A percentile compares a stretch with the other conserved stretches of the same genome.
Conservation (phyloP, 2,329 filamentous ascomycete genomes). For the Sporothrix schenckii region DNA sequence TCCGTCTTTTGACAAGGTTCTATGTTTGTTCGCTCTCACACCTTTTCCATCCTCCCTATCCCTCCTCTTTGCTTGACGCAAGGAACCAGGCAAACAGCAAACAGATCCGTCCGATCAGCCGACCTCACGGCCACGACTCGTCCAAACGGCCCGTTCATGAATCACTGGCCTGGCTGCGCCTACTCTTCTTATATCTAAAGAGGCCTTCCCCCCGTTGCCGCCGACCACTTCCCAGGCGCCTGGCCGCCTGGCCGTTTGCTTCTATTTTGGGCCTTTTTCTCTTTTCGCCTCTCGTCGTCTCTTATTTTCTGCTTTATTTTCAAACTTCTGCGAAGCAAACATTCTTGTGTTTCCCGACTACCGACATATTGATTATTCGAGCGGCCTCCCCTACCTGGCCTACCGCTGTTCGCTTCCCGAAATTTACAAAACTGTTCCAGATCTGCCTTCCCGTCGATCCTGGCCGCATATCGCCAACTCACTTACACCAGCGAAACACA, state of each 20-base stretch:
- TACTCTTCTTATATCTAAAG: constrained; percentile 29
- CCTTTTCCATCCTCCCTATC: neutral
- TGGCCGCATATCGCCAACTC: constrained; percentile 21
- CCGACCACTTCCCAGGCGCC: constrained; percentile 7
- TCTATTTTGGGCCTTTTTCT: constrained; percentile 28
- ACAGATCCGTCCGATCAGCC: constrained; percentile 5
- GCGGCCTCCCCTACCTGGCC: constrained; percentile 10
- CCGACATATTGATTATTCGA: constrained; percentile 24
- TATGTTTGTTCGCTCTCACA: neutral
- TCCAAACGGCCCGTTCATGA: constrained; percentile 27
- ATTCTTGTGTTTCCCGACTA: neutral
- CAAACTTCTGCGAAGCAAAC: neutral
- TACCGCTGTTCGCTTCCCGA: constrained; percentile 9
- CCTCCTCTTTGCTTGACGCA: constrained; percentile 20
- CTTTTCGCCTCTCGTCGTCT: neutral
- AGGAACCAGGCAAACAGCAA: constrained; percentile 16
- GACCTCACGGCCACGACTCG: constrained; percentile 14
- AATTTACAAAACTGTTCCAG: constrained; percentile 26
- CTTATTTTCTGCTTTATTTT: neutral
- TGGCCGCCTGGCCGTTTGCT: constrained; percentile 23
- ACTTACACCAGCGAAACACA: constrained; percentile 10
- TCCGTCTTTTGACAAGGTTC: neutral
- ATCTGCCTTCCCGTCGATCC: constrained; percentile 25
- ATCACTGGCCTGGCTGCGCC: constrained; percentile 28
- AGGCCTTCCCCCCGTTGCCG: constrained; percentile 15